Conservation (phyloP, 345 rosid species). For the Eucalyptus grandis region DNA sequence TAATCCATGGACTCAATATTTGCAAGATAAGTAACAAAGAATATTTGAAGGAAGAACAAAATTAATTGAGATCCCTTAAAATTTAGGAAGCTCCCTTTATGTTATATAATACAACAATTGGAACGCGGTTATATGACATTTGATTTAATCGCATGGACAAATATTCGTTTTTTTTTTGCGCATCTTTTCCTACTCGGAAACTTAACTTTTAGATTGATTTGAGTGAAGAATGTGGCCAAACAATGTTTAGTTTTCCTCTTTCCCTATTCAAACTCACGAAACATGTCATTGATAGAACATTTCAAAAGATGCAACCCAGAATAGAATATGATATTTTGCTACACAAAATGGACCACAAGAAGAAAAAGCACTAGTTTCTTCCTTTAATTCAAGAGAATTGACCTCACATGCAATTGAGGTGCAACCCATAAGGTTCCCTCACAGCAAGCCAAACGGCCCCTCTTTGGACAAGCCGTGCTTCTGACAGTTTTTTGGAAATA, state of each 20-base stretch:
- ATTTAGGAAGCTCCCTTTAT: background rate
- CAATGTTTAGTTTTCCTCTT: background rate
- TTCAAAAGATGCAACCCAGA: background rate
- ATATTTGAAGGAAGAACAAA: background rate
- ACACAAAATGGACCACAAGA: background rate
- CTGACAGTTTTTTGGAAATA: background rate
- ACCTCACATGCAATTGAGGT: background rate
- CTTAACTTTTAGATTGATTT: background rate
- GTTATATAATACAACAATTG: background rate
- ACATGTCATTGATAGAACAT: background rate
- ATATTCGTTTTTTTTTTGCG: accelerated
- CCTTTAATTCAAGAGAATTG: background rate
- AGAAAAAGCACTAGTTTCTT: background rate
- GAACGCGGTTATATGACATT: background rate
- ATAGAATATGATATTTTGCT: background rate
- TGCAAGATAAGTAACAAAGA: background rate
- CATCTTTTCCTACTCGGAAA: background rate
- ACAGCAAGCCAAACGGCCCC: background rate
- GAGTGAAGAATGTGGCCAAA: background rate
- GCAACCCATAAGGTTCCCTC: background rate
- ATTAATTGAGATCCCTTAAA: background rate
- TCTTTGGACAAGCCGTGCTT: background rate
- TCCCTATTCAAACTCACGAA: background rate
- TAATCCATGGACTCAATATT: background rate
- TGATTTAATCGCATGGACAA: background rate